phyloP scores from a whole-genome alignment of 2,329 filamentous ascomycete species.

The Ceratocystis alfenasii region DNA sequence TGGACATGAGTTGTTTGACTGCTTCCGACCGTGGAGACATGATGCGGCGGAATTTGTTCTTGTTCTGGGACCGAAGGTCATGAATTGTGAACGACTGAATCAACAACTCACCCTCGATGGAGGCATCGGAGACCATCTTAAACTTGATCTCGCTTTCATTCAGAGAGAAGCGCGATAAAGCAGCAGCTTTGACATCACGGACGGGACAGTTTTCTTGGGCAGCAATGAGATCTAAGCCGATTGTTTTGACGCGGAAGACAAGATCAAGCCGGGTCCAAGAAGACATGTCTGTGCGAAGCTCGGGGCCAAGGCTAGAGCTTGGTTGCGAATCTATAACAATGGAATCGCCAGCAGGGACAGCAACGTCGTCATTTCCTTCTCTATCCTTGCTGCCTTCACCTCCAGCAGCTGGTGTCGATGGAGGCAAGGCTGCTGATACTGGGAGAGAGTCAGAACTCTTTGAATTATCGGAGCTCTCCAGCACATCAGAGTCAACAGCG shows the following conservation, averaged over 20 bases:
- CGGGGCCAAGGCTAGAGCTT: slow-evolving; percentile 43
- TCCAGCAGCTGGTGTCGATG: slow-evolving; percentile 23
- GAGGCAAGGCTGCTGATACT: slow-evolving; percentile 25
- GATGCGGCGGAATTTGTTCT: slow-evolving; percentile 94
- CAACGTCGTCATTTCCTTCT: slow-evolving; percentile 10
- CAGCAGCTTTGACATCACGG: slow-evolving; percentile 63
- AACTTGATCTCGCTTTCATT: slow-evolving; percentile 88
- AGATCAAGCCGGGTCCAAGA: slow-evolving; percentile 91
- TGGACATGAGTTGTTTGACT: slow-evolving; percentile 97
- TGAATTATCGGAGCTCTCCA: background rate
- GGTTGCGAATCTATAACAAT: slow-evolving; percentile 27
- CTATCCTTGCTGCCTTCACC: background rate
- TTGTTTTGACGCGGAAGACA: slow-evolving; percentile 74
- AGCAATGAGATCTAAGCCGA: slow-evolving; percentile 77
- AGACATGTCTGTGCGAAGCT: slow-evolving; percentile 54
- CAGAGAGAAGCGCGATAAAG: slow-evolving; percentile 84
- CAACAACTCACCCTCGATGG: slow-evolving; percentile 81
- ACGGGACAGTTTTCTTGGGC: slow-evolving; percentile 65
- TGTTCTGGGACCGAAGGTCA: slow-evolving; percentile 77
- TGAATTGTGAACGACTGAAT: slow-evolving; percentile 91
- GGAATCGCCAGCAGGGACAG: slow-evolving; percentile 3
- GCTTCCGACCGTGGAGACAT: slow-evolving; percentile 95
- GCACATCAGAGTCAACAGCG: background rate
- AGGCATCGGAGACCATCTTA: slow-evolving; percentile 82
- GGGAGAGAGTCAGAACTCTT: background rate